Evolutionary conservation across 495 filamentous ascomycete genomes (phyloP), one percentile per base, ranked within the genome.

Genomic region (Darksidea phi): DNA sequence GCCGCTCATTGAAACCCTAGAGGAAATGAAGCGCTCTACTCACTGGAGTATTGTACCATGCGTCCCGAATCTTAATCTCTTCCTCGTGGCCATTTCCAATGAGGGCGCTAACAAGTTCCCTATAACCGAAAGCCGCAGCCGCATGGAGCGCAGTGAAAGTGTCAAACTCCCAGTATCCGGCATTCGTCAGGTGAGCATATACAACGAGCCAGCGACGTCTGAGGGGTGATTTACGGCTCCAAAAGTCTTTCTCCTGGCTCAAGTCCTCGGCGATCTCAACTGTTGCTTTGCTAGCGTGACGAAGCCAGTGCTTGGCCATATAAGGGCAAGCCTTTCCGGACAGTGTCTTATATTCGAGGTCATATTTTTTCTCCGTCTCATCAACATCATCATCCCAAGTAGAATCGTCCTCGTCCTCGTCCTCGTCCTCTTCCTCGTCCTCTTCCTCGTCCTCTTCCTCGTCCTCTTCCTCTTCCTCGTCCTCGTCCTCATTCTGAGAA

Each of bases 41-140:
- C 1, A 68, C 12, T 20, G 70, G 34, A 6, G 61, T 59, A 23
- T 74, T 67, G 13, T 57, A 56, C 18, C 18, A 47, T 11, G 4
- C 38, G n/a, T 57, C 37, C 6, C 26, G 8, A 6, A 28, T 18
- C n/a, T 48, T 28, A 15, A 57, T 11, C 41, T 57, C 54, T n/a
- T 48, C 26, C 21, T 48, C 21, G 43, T 57, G 24, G 26, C 43
- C 37, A 48, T 57, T 57, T 10, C 37, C 21, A 5, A 57, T 45
- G 17, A 57, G 43, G 23, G 37, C 17, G 6, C 5, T 12, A 12
- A 57, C 38, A 8, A 57, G 26, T 12, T 45, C 6, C 12, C 23
- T 5, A 32, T 21, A 57, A 6, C 54, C 54, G 15, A 48, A 6
- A 6, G 23, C 10, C 5, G 38, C 17, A 8, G 54, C 54, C 6